Percentiles rank a stretch among this genome's conserved stretches.
Evolutionary conservation across 257 asterid genomes (phyloP).

Genomic region (Primulina tabacum): DNA sequence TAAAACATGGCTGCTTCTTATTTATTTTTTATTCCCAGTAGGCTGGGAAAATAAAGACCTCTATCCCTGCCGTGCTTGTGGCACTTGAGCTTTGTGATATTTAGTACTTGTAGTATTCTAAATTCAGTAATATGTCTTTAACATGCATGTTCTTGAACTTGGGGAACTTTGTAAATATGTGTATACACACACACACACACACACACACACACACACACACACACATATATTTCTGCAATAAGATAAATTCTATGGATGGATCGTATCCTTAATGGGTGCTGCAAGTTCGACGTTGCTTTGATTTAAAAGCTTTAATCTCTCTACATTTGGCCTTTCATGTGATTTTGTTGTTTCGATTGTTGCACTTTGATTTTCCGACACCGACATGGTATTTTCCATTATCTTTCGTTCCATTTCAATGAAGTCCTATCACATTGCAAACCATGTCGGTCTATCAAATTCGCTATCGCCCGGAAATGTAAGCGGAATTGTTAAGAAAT

Average conservation of each 20-base stretch:
- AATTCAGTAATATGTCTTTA: neutral
- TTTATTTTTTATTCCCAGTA: neutral
- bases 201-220: too few species aligned
- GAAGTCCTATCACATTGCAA: slow-evolving; percentile 33
- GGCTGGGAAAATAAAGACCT: neutral
- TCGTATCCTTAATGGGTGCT: too few species aligned
- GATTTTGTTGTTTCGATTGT: neutral
- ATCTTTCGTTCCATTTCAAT: slow-evolving; percentile 29
- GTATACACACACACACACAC: too few species aligned
- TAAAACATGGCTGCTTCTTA: neutral
- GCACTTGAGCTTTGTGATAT: neutral
- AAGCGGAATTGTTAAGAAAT: slow-evolving; percentile 37
- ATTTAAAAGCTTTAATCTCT: neutral
- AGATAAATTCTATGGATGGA: too few species aligned
- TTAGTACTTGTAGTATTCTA: neutral
- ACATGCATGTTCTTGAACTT: neutral
- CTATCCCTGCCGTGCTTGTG: neutral
- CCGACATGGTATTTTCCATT: slow-evolving; percentile 2
- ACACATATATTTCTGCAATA: too few species aligned
- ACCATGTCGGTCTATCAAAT: slow-evolving; percentile 27
- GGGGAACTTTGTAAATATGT: neutral
- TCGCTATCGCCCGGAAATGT: slow-evolving; percentile 30
- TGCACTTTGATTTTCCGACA: neutral
- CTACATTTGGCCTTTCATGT: neutral
- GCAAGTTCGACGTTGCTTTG: too few species aligned